phyloP scores from a whole-genome alignment of 805 yeast species.

The Kluyveromyces dobzhanskii region DNA sequence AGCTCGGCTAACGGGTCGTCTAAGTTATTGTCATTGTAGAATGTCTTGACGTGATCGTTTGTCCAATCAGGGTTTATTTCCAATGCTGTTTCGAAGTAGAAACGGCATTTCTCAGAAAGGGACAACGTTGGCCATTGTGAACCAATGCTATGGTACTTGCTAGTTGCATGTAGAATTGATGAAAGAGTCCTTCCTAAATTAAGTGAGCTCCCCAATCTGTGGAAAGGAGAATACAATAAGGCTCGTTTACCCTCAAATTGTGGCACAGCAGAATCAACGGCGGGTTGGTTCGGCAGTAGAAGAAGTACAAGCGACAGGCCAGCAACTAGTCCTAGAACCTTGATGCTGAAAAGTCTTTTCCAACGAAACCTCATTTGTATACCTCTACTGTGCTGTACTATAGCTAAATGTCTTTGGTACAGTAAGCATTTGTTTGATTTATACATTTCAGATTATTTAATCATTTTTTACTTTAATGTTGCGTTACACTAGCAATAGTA shows the following conservation, averaged over 20 bases:
- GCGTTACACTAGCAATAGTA: too few species aligned
- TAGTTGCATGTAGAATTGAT: neutral
- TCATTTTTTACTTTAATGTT: too few species aligned
- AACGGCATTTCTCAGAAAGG: conserved; percentile 15
- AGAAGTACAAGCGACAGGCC: neutral
- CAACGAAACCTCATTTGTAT: conserved; percentile 1
- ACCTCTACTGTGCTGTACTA: too few species aligned
- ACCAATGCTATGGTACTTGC: neutral
- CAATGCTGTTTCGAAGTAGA: conserved; percentile 15
- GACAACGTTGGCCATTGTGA: neutral
- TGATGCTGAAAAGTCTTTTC: neutral
- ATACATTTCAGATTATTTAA: too few species aligned
- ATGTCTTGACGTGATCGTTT: conserved; percentile 12
- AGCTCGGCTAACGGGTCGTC: conserved; percentile 16
- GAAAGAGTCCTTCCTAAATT: neutral
- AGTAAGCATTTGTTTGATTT: too few species aligned
- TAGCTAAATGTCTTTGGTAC: too few species aligned
- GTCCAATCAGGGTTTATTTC: conserved; percentile 15
- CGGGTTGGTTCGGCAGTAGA: neutral
- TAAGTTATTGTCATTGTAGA: conserved; percentile 11
- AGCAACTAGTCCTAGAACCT: neutral
- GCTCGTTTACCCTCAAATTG: neutral
- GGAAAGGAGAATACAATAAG: neutral
- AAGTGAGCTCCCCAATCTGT: neutral
- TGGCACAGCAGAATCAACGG: too few species aligned